Conservation (phyloP, 495 filamentous ascomycete species). For the Talaromyces thailandensis region DNA sequence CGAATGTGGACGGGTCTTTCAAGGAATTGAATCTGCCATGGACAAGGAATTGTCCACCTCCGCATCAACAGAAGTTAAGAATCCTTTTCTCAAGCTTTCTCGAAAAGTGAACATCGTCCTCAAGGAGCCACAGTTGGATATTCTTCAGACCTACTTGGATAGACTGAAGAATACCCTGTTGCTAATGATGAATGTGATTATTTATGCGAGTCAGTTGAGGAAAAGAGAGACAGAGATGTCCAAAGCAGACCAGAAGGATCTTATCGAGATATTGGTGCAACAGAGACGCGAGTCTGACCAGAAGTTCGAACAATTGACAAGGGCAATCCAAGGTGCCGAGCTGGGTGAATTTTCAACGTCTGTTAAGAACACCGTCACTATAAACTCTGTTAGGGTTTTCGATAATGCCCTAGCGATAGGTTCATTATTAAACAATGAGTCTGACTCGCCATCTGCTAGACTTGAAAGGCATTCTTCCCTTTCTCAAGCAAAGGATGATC, state of each 20-base stretch:
- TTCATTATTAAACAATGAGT: neutral
- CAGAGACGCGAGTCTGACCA: neutral
- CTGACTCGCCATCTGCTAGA: neutral
- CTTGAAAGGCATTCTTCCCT: neutral
- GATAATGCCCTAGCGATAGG: neutral
- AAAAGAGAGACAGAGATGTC: constrained; percentile 5
- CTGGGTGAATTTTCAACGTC: neutral
- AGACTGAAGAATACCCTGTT: constrained; percentile 26
- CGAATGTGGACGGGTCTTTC: constrained; percentile 19
- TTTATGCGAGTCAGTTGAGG: constrained; percentile 20
- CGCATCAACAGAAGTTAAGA: neutral
- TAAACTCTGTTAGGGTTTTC: neutral
- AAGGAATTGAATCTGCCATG: constrained; percentile 18
- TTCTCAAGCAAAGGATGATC: neutral
- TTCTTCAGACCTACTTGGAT: constrained; percentile 20
- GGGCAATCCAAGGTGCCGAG: neutral
- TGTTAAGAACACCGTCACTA: neutral
- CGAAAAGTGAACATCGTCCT: constrained; percentile 2
- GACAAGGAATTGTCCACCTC: constrained; percentile 9
- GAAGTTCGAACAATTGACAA: neutral
- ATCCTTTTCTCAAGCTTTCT: neutral
- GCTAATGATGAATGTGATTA: constrained; percentile 28
- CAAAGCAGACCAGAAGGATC: neutral
- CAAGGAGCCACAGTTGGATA: constrained; percentile 17
- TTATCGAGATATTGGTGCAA: neutral